Percentiles rank a stretch among this genome's conserved stretches.
Evolutionary conservation across 768 basidiomycete species (phyloP).

Genomic region (Ramaria sp.): DNA sequence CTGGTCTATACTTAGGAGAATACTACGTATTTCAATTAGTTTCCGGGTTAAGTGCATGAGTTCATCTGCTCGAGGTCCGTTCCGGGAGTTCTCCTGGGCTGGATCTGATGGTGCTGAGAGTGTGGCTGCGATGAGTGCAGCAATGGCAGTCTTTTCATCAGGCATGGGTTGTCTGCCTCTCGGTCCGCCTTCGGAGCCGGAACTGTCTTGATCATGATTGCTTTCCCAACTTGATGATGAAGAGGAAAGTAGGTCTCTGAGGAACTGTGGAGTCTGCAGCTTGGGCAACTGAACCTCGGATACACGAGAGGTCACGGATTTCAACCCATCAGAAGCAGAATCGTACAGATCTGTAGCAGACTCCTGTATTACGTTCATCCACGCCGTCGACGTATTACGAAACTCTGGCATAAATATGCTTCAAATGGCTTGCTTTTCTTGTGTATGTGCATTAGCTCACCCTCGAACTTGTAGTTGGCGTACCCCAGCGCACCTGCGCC

Average conservation of each 20-base stretch:
- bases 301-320: constrained; percentile 45
- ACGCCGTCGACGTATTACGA: constrained; percentile 53
- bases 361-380: constrained; percentile 56
- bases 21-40: constrained; percentile 89
- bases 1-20: constrained; percentile 94
- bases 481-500: constrained; percentile 89
- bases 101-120: constrained; percentile 67
- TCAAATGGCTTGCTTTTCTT: neutral
- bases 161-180: constrained; percentile 24
- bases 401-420: constrained; percentile 38
- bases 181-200: constrained; percentile 19
- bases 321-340: constrained; percentile 60
- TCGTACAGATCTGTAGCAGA: constrained; percentile 61
- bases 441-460: constrained; percentile 30
- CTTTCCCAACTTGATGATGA: constrained; percentile 14
- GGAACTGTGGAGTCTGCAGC: constrained; percentile 51
- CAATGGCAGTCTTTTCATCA: constrained; percentile 52
- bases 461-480: constrained; percentile 95
- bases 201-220: constrained; percentile 24
- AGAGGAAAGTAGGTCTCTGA: constrained; percentile 49
- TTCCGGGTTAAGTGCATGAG: constrained; percentile 91
- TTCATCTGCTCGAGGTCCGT: constrained; percentile 57
- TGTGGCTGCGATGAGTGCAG: constrained; percentile 67
- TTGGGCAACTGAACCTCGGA: constrained; percentile 48
- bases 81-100: constrained; percentile 25